These are phyloP conservation scores for Anisodus acutangulus DNA, from an alignment of 257 asterid genomes.

Conservation along the genomic window DNA sequence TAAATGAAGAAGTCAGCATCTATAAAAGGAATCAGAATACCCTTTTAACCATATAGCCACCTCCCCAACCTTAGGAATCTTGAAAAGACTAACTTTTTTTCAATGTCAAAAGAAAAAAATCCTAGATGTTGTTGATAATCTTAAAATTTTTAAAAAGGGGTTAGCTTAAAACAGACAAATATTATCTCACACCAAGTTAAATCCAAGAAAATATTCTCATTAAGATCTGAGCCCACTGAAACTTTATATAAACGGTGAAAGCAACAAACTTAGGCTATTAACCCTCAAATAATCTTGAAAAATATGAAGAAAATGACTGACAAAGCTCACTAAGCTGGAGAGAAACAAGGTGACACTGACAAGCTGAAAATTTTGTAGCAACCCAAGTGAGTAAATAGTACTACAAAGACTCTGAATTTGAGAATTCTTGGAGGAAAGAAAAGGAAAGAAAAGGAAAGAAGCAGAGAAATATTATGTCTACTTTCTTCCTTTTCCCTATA, in stretches of 20 bases:
- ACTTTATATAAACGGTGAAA: neutral
- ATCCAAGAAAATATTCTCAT: slow-evolving; percentile 9
- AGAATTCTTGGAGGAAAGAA: neutral
- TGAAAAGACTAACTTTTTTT: slow-evolving; percentile 48
- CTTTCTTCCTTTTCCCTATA: slow-evolving; percentile 55
- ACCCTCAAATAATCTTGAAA: neutral
- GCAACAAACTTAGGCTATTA: neutral
- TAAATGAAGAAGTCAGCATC: slow-evolving; percentile 62
- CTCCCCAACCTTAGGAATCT: slow-evolving; percentile 70
- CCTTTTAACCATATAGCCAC: slow-evolving; percentile 53
- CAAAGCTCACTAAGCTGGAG: neutral
- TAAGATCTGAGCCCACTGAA: slow-evolving; percentile 55
- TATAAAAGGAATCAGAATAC: slow-evolving; percentile 75
- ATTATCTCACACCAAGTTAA: slow-evolving; percentile 28
- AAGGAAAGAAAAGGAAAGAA: no score
- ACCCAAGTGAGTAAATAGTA: slow-evolving; percentile 41
- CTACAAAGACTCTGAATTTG: slow-evolving; percentile 42
- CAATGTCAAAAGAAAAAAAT: slow-evolving; percentile 48
- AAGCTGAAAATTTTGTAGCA: slow-evolving; percentile 45
- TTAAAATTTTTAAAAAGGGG: neutral
- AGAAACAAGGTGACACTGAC: slow-evolving; percentile 42
- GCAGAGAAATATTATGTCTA: slow-evolving; percentile 15
- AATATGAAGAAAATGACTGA: slow-evolving; percentile 30
- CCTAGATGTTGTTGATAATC: slow-evolving; percentile 38
- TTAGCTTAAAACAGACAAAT: slow-evolving; percentile 28